Evolutionary conservation across 352 stramenopile species (phyloP), one percentile per base, ranked within the genome.

Genomic region (Phytophthora colocasiae): DNA sequence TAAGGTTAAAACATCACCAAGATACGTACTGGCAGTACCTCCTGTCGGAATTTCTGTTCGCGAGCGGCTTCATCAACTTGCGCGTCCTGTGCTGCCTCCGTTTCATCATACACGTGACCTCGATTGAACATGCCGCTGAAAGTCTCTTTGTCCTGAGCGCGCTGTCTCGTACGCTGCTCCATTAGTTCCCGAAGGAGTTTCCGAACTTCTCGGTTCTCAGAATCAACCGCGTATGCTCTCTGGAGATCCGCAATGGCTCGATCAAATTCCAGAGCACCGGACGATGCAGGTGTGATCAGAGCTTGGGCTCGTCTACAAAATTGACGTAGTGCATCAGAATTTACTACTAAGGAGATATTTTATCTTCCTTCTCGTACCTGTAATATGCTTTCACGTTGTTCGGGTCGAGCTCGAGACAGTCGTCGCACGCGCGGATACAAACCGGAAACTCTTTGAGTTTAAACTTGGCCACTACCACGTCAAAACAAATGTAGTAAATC

Each of bases 111-210:
- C 4, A 96, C 73, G 24, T 81, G 54, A 0, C 88, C 88, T 50
- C 86, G 81, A 24, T 89, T 64, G 39, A 95, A 96, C 88, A 96
- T 93, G 14, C 86, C 88, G 10, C 71, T 92, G 64, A 96, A 96
- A 4, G 87, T 96, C 9, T 80, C 70, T 50, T 83, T 82, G 47
- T 96, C 88, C 15, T 92, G 61, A 34, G 83, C 57, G 15, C 76
- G 81, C 59, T 96, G 88, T 24, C 82, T 83, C 1, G 68, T 65
- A 14, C 84, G 71, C 48, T 93, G 84, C 27, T 92, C 81, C 45
- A 86, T 83, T 2, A 95, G 61, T 47, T 90, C 79, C 11, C 80
- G 83, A 19, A 91, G 81, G 3, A 93, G 65, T 51, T 89, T 92
- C 1, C 76, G 72, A 7, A 93, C 80, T 15, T 82, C 80, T 34